Evolutionary conservation across 1,284 basidiomycete genomes (phyloP).

Genomic region (Microbotryomycetes sp.): DNA sequence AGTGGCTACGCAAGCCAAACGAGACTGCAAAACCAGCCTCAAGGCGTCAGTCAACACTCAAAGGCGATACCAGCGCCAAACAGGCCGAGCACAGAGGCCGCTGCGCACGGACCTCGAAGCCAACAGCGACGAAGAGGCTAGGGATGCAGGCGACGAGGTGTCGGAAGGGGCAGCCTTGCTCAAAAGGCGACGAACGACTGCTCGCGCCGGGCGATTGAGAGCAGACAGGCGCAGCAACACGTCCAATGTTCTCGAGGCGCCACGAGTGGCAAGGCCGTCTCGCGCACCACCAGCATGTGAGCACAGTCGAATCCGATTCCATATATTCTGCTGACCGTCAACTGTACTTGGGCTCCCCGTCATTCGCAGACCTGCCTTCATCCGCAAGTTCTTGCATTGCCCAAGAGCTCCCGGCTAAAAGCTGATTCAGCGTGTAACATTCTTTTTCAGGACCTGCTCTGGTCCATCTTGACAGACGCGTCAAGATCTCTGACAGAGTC

Average conservation of each 20-base stretch:
- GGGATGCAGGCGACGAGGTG: neutral
- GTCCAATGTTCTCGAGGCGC: neutral
- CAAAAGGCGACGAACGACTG: neutral
- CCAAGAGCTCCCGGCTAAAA: neutral
- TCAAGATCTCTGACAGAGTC: neutral
- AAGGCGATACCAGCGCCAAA: too few species aligned
- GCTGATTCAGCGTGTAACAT: neutral
- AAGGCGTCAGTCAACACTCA: too few species aligned
- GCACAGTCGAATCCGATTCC: neutral
- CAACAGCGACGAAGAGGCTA: neutral
- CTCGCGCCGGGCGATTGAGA: neutral
- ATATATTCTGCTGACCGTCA: neutral
- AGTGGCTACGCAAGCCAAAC: neutral
- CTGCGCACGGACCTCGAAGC: neutral
- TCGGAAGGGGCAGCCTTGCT: slow-evolving; percentile 1
- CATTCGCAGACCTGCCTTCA: slow-evolving; percentile 12
- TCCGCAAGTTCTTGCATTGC: neutral
- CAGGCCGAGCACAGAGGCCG: too few species aligned
- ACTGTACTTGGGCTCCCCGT: neutral
- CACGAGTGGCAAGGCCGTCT: neutral
- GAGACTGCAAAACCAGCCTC: too few species aligned
- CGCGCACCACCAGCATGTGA: neutral
- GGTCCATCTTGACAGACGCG: slow-evolving; percentile 10
- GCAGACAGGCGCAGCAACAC: neutral
- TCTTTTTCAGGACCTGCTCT: slow-evolving; percentile 13